Percentiles rank a stretch among this genome's conserved stretches.
Conservation (phyloP, 2,329 filamentous ascomycete genomes). For the Thielaviopsis punctulata region DNA sequence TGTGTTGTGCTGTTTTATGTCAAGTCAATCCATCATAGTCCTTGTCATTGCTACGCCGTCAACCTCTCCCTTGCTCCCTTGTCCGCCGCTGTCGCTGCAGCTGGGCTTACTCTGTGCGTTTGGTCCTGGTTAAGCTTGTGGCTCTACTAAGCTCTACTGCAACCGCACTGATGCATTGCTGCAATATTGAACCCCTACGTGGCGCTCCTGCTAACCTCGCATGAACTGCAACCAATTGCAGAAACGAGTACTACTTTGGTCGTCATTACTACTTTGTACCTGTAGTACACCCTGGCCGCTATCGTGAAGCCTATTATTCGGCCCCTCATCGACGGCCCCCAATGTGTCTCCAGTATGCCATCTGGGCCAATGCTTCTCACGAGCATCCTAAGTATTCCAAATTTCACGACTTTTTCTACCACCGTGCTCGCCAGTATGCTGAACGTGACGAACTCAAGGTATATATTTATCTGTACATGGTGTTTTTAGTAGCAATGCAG, state of each 20-base stretch:
- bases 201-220: neutral
- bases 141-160: neutral
- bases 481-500: neutral
- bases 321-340: slow-evolving; percentile 62
- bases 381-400: slow-evolving; percentile 53
- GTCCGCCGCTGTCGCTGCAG: neutral
- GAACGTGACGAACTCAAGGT: slow-evolving; percentile 72
- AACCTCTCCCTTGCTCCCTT: neutral
- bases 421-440: slow-evolving; percentile 63
- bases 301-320: slow-evolving; percentile 54
- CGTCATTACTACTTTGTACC: slow-evolving; percentile 56
- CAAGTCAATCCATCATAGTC: too few species aligned
- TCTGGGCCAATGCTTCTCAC: slow-evolving; percentile 68
- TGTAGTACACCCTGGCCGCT: slow-evolving; percentile 62
- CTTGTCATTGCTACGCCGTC: neutral
- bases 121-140: neutral
- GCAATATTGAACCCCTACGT: neutral
- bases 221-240: slow-evolving; percentile 25
- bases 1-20: neutral
- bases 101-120: neutral
- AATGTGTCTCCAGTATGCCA: slow-evolving; percentile 66
- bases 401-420: slow-evolving; percentile 66
- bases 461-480: slow-evolving; percentile 12
- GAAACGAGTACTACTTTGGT: slow-evolving; percentile 58
- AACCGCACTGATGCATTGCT: neutral